These are phyloP conservation scores for Bipolaris zeicola DNA, from an alignment of 2,329 filamentous ascomycete genomes.

Conservation along the genomic window DNA sequence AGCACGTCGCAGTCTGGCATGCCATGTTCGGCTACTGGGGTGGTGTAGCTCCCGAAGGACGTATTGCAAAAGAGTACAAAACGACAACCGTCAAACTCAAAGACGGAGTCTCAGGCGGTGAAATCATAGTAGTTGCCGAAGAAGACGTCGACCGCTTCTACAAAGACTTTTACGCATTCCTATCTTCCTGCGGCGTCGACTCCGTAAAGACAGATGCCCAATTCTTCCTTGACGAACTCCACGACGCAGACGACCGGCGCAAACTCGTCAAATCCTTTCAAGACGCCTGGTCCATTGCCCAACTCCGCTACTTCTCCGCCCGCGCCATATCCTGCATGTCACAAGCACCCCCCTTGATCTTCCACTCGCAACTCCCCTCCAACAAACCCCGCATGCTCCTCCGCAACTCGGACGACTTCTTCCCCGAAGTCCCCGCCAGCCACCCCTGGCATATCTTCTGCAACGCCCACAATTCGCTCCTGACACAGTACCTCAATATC, in stretches of 20 bases:
- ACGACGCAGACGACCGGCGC: conserved; percentile 70
- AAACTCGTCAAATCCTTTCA: conserved; percentile 77
- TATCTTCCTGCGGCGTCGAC: conserved; percentile 75
- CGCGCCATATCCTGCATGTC: conserved; percentile 95
- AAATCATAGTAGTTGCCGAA: conserved; percentile 74
- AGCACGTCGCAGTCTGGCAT: conserved; percentile 93
- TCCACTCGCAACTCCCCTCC: conserved; percentile 79
- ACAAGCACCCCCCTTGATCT: conserved; percentile 82
- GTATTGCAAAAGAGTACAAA: conserved; percentile 78
- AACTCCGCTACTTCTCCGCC: conserved; percentile 76
- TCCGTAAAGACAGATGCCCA: conserved; percentile 93
- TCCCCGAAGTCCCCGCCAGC: conserved; percentile 77
- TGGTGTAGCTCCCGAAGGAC: conserved; percentile 75
- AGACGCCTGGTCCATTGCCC: conserved; percentile 82
- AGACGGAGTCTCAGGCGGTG: conserved; percentile 63
- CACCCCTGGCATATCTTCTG: conserved; percentile 96
- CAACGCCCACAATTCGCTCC: conserved; percentile 85
- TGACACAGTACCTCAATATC: conserved; percentile 84
- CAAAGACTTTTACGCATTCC: conserved; percentile 87
- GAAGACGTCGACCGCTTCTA: conserved; percentile 80
- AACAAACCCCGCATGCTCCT: conserved; percentile 75
- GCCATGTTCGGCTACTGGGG: conserved; percentile 73
- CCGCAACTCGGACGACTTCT: conserved; percentile 92
- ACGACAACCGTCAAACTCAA: conserved; percentile 66
- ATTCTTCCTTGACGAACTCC: conserved; percentile 81